A percentile compares a stretch with the other conserved stretches of the same genome.
phyloP scores from a whole-genome alignment of 441 rosid species.

The Populus tomentosa region DNA sequence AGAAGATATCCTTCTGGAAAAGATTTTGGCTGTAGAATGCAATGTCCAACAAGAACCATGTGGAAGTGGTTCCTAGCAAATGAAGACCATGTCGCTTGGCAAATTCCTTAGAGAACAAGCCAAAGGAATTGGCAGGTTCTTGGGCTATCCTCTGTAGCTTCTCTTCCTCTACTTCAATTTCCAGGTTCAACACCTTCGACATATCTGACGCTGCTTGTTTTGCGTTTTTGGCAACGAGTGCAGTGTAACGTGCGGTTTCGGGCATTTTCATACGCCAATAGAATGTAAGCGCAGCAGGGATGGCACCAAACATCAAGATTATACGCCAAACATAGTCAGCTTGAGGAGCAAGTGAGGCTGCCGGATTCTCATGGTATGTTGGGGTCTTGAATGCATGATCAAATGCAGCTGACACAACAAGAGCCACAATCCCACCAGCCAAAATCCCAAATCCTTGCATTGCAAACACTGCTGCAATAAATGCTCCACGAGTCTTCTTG shows the following conservation, averaged over 20 bases:
- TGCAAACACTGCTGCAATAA: conserved; percentile 83
- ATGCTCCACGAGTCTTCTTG: conserved; percentile 76
- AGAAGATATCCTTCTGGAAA: conserved; percentile 73
- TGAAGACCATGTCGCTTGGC: conserved; percentile 55
- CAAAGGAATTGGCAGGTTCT: conserved; percentile 27
- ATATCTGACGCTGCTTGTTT: conserved; percentile 65
- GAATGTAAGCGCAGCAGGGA: conserved; percentile 66
- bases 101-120: conserved; percentile 53
- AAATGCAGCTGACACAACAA: conserved; percentile 41
- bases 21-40: conserved; percentile 80
- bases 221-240: conserved; percentile 66
- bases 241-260: conserved; percentile 80
- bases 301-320: conserved; percentile 63
- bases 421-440: conserved; percentile 60
- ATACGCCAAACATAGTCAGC: conserved; percentile 77
- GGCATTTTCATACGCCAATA: conserved; percentile 85
- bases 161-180: conserved; percentile 46
- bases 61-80: conserved; percentile 63
- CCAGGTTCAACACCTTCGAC: conserved; percentile 68
- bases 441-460: conserved; percentile 91
- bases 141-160: conserved; percentile 22
- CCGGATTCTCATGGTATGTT: conserved; percentile 36
- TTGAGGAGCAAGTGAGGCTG: conserved; percentile 45
- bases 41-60: conserved; percentile 76
- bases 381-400: conserved; percentile 38